These are phyloP conservation scores for Articulospora tetracladia DNA, from an alignment of 495 filamentous ascomycete species.

Conservation along the genomic window DNA sequence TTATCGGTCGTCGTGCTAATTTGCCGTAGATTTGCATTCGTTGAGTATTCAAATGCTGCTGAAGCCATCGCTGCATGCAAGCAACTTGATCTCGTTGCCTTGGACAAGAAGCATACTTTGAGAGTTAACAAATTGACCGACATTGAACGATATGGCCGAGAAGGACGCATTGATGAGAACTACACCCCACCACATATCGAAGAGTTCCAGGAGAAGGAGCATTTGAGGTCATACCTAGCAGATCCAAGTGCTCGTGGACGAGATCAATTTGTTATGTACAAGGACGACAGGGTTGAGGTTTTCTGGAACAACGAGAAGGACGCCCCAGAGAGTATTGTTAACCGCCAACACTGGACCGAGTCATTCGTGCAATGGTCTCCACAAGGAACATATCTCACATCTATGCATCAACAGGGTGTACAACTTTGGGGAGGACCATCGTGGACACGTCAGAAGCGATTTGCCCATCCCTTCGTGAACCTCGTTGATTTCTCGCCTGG, in stretches of 20 bases:
- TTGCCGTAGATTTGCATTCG: slow-evolving; percentile 76
- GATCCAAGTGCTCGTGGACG: slow-evolving; percentile 82
- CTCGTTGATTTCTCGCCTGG: slow-evolving; percentile 91
- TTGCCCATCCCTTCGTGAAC: slow-evolving; percentile 92
- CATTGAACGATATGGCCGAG: slow-evolving; percentile 90
- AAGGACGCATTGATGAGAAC: slow-evolving; percentile 87
- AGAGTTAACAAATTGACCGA: slow-evolving; percentile 97
- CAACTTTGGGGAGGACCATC: slow-evolving; percentile 91
- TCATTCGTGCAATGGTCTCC: slow-evolving; percentile 97
- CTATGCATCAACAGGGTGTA: slow-evolving; percentile 91
- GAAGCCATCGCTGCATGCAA: slow-evolving; percentile 87
- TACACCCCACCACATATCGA: slow-evolving; percentile 76
- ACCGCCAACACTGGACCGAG: slow-evolving; percentile 94
- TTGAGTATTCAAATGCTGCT: slow-evolving; percentile 90
- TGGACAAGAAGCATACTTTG: slow-evolving; percentile 95
- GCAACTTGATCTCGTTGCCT: slow-evolving; percentile 71
- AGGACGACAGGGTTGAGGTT: slow-evolving; percentile 83
- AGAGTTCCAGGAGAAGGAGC: slow-evolving; percentile 84
- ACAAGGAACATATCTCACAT: slow-evolving; percentile 87
- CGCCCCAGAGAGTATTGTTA: slow-evolving; percentile 78
- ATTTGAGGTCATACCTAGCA: slow-evolving; percentile 87
- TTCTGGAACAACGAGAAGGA: slow-evolving; percentile 99
- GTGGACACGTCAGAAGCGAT: slow-evolving; percentile 87
- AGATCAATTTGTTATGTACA: slow-evolving; percentile 92
- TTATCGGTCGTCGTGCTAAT: not conserved